Conservation (phyloP, 352 stramenopile species). For the Globisporangium radiosum region DNA sequence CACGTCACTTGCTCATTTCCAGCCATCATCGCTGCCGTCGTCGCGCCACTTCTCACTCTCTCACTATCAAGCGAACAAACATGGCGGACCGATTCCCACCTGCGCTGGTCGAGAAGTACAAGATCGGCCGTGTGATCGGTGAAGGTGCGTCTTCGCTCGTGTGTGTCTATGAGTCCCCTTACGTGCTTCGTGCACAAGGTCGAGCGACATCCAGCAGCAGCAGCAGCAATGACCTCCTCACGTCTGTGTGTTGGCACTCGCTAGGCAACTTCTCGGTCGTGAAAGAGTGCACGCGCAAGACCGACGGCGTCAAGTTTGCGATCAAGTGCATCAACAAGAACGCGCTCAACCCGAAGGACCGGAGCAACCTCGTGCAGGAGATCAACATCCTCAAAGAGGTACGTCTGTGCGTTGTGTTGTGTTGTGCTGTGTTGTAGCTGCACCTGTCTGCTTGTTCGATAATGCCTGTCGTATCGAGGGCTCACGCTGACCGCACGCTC, state of each 20-base stretch:
- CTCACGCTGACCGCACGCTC: no score
- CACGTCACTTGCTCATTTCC: no score
- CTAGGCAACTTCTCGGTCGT: constrained; percentile 85
- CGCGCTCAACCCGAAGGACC: constrained; percentile 72
- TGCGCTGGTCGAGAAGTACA: constrained; percentile 72
- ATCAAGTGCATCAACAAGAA: constrained; percentile 85
- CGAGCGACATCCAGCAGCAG: not conserved
- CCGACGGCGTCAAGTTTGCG: constrained; percentile 48
- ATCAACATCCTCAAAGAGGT: constrained; percentile 78
- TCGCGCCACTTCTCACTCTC: no score
- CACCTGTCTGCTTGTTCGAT: not conserved
- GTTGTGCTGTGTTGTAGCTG: no score
- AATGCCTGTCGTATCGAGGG: no score
- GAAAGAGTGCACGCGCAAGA: constrained; percentile 55
- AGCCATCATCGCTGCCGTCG: no score
- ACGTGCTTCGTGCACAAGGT: no score
- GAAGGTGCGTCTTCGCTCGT: constrained; percentile 27
- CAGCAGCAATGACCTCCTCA: not conserved
- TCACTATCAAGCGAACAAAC: not conserved
- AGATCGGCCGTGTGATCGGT: constrained; percentile 65
- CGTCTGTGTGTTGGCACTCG: not conserved
- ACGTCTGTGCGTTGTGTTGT: not conserved
- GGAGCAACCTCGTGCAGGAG: constrained; percentile 72
- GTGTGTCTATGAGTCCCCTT: not conserved
- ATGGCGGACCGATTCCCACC: constrained; percentile 54